Evolutionary conservation across 441 rosid genomes (phyloP), one percentile per base, ranked within the genome.

Genomic region (Eruca vesicaria): DNA sequence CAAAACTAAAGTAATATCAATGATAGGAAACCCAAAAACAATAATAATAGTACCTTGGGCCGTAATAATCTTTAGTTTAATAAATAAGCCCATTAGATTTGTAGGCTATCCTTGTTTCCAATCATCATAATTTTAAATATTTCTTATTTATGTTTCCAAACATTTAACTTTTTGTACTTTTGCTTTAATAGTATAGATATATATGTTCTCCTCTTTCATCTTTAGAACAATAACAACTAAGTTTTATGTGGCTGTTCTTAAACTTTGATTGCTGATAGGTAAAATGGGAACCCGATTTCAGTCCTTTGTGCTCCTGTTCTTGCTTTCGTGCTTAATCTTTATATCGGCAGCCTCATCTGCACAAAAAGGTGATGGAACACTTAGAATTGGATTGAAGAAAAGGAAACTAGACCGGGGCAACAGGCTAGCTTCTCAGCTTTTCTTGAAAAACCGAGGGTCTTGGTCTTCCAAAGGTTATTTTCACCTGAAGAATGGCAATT

Each of bases 381-480:
- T 87, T 23, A 82, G 93, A 79, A 84, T 89, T 52, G 86, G 85
- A 68, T 77, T 89, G 67, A 87, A 81, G 79, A 89, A 87, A 80
- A 85, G 71, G 81, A 86, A 80, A 59, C 62, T 85, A 61, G 85
- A 87, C 75, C 83, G 52, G 4, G 66, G 74, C 71, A 85, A 83
- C 79, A 77, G 72, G 68, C 26, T 81, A 32, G 78, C 78, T 72
- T 82, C 78, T 38, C 79, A 76, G 26, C 43, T 83, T 33, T 63
- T 59, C n/a, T 68, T 71, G 43, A 86, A 83, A 77, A 83, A 67
- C 75, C 72, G 80, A 71, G 80, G 72, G 2, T 59, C 72, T 58
- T 77, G 59, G 71, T 58, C 61, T 67, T 10, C 38, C 29, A 78
- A 75, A 70, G 81, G 78, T 36, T 81, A 78, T 66, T 36, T 73